Conservation (phyloP, 768 basidiomycete species). For the Auricularia sp. region DNA sequence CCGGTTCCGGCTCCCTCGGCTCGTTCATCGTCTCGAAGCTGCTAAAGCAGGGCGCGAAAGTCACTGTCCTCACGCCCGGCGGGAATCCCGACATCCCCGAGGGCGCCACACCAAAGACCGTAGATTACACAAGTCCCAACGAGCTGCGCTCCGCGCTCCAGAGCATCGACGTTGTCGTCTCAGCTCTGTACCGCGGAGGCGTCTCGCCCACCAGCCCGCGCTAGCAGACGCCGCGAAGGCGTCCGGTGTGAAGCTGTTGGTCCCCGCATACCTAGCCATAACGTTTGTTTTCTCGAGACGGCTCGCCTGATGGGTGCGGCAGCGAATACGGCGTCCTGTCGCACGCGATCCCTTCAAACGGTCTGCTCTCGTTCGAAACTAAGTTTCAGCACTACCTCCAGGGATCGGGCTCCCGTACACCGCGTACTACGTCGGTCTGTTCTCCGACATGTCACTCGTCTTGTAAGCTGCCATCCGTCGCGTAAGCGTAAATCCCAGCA, state of each 20-base stretch:
- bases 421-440: constrained; percentile 12
- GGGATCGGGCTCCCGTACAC: no score
- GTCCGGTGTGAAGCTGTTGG: constrained; percentile 21
- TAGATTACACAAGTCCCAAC: neutral
- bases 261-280: constrained; percentile 11
- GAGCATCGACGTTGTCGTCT: neutral
- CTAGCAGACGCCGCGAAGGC: constrained; percentile 15
- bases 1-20: constrained; percentile 5
- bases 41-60: constrained; percentile 2
- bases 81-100: neutral
- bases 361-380: neutral
- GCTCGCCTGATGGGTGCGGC: neutral
- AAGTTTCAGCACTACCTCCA: no score
- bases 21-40: constrained; percentile 3
- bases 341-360: neutral
- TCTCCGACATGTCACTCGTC: constrained; percentile 4
- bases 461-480: neutral
- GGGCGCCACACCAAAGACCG: neutral
- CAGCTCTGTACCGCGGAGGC: neutral
- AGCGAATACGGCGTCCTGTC: neutral
- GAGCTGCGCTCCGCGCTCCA: neutral
- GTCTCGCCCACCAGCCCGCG: constrained; percentile 5
- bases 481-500: neutral
- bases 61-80: neutral
- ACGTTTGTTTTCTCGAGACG: neutral